Conservation (phyloP, 345 rosid genomes). For the Eutrema yunnanense region DNA sequence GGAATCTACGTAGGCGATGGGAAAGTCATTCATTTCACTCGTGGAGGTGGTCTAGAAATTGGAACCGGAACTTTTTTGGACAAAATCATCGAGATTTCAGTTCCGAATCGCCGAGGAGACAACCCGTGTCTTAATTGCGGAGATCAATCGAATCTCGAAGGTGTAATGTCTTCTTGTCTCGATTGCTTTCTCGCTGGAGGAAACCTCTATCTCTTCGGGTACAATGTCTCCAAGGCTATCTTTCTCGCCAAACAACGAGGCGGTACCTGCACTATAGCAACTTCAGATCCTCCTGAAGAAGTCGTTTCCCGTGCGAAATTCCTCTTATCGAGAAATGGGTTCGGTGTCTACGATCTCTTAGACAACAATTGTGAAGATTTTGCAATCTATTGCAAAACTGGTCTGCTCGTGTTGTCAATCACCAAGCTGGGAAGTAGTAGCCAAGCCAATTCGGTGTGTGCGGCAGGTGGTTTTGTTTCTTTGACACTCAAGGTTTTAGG, state of each 20-base stretch:
- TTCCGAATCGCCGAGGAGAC: constrained; percentile 33
- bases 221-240: constrained; percentile 37
- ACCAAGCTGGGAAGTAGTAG: constrained; percentile 64
- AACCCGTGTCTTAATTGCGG: constrained; percentile 54
- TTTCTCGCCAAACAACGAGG: constrained; percentile 70
- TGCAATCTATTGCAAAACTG: constrained; percentile 79
- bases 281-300: constrained; percentile 51
- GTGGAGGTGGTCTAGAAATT: constrained; percentile 58
- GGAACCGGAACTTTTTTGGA: constrained; percentile 73
- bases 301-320: constrained; percentile 51
- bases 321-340: constrained; percentile 55
- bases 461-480: constrained; percentile 35
- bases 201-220: constrained; percentile 53
- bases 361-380: constrained; percentile 82
- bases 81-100: constrained; percentile 45
- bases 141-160: constrained; percentile 39
- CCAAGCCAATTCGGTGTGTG: constrained; percentile 46
- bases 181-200: constrained; percentile 72
- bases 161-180: constrained; percentile 62
- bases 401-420: constrained; percentile 42
- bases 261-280: constrained; percentile 69
- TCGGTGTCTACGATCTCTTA: constrained; percentile 59
- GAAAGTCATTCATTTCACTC: constrained; percentile 76
- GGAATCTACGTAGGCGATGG: constrained; percentile 73
- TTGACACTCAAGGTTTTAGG: constrained; percentile 8